Conservation (phyloP, 2,329 filamentous ascomycete species). For the Ceratocystis eucalypticola region DNA sequence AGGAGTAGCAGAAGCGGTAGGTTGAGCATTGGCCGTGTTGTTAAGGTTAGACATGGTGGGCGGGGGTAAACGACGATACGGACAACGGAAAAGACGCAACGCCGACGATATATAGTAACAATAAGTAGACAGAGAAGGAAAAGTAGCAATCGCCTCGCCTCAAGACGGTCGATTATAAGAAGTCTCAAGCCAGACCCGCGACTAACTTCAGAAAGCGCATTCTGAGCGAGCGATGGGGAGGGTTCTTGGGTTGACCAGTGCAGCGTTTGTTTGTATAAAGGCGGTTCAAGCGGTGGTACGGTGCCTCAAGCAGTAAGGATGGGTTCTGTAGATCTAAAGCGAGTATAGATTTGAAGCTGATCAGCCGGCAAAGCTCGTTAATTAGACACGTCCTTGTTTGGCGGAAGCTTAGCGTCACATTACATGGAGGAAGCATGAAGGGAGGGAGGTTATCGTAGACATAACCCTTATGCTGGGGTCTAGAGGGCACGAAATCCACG, state of each 20-base stretch:
- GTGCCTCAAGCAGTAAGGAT: too few relatives aligned
- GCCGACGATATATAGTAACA: neutral
- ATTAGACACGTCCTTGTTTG: too few relatives aligned
- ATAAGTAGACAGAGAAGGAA: neutral
- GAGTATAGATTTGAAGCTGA: too few relatives aligned
- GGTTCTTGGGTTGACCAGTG: neutral
- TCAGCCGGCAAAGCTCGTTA: too few relatives aligned
- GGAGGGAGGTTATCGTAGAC: neutral
- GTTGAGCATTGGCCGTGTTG: neutral
- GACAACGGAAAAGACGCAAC: neutral
- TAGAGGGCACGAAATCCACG: neutral
- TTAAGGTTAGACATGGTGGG: neutral
- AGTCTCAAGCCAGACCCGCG: conserved; percentile 4
- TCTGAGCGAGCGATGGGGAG: neutral
- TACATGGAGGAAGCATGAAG: too few relatives aligned
- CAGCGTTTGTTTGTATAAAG: neutral
- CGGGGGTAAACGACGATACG: neutral
- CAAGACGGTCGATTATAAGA: neutral
- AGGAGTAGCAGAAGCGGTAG: neutral
- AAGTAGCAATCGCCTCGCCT: neutral
- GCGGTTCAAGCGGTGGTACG: too few relatives aligned
- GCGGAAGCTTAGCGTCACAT: too few relatives aligned
- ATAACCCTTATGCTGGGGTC: neutral
- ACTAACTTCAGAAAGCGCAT: conserved; percentile 2
- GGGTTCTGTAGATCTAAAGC: too few relatives aligned